phyloP scores from a whole-genome alignment of 1,139 yeast genomes.

The Saccharomyces hybrid region DNA sequence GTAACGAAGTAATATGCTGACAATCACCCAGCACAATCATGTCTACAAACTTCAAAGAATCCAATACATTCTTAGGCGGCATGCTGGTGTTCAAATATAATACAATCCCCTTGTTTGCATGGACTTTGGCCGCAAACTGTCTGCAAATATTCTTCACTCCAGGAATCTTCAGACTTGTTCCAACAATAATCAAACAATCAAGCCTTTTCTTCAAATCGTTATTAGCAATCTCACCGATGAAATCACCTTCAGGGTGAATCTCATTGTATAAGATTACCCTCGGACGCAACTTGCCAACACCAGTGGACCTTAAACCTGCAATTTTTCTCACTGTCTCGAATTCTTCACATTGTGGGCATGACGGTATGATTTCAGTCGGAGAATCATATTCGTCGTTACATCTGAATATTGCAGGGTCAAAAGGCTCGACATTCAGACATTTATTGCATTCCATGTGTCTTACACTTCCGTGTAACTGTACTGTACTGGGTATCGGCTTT shows the following conservation, averaged over 20 bases:
- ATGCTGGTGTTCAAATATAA: constrained; percentile 52
- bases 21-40: constrained; percentile 54
- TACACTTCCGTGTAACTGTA: constrained; percentile 78
- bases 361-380: constrained; percentile 34
- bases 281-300: constrained; percentile 72
- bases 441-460: constrained; percentile 67
- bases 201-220: constrained; percentile 59
- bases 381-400: constrained; percentile 19
- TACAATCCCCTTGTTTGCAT: constrained; percentile 48
- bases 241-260: constrained; percentile 80
- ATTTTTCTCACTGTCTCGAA: constrained; percentile 42
- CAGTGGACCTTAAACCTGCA: constrained; percentile 67
- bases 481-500: constrained; percentile 44
- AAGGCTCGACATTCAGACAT: constrained; percentile 46
- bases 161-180: constrained; percentile 80
- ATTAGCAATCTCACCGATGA: constrained; percentile 65
- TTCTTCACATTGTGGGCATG: constrained; percentile 52
- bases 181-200: constrained; percentile 74
- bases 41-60: constrained; percentile 48
- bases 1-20: constrained; percentile 34
- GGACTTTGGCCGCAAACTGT: constrained; percentile 61
- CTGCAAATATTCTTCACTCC: constrained; percentile 74
- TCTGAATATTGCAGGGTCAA: constrained; percentile 38
- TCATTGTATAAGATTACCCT: constrained; percentile 81
- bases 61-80: constrained; percentile 43